Conservation (phyloP, 2,329 filamentous ascomycete species). For the Colletotrichum sp. region DNA sequence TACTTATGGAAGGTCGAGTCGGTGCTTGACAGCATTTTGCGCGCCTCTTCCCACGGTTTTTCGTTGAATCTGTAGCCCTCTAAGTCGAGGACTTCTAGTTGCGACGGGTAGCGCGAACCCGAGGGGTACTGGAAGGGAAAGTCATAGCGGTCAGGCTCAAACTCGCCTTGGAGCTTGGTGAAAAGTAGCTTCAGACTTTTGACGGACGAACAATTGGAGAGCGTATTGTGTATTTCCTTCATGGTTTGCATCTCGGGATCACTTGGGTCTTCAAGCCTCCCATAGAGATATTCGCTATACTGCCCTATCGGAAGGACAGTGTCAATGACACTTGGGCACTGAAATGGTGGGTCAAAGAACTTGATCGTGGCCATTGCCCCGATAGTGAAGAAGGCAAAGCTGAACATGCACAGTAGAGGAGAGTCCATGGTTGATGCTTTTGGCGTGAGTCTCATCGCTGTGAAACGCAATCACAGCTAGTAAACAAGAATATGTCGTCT, state of each 20-base stretch:
- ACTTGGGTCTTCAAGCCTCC: too few relatives aligned
- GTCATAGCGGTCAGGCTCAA: background rate
- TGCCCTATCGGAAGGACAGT: too few relatives aligned
- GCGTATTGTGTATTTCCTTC: background rate
- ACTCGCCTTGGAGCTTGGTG: background rate
- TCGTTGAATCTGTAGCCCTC: slow-evolving; percentile 6
- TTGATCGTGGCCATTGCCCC: too few relatives aligned
- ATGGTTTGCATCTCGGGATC: background rate
- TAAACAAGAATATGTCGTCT: too few relatives aligned
- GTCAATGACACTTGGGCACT: too few relatives aligned
- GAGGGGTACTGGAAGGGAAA: background rate
- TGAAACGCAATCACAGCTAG: too few relatives aligned
- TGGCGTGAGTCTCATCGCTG: too few relatives aligned
- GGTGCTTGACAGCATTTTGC: background rate
- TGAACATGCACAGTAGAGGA: too few relatives aligned
- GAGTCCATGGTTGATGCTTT: too few relatives aligned
- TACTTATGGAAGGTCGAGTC: background rate
- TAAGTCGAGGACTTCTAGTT: background rate
- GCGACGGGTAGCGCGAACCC: background rate
- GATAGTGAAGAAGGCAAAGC: too few relatives aligned
- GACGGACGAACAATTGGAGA: background rate
- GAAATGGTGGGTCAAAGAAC: too few relatives aligned
- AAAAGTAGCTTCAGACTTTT: slow-evolving; percentile 5
- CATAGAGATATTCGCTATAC: too few relatives aligned
- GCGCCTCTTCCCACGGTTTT: background rate